Evolutionary conservation across 2,329 filamentous ascomycete species (phyloP).

Genomic region (Colletotrichum limetticola): DNA sequence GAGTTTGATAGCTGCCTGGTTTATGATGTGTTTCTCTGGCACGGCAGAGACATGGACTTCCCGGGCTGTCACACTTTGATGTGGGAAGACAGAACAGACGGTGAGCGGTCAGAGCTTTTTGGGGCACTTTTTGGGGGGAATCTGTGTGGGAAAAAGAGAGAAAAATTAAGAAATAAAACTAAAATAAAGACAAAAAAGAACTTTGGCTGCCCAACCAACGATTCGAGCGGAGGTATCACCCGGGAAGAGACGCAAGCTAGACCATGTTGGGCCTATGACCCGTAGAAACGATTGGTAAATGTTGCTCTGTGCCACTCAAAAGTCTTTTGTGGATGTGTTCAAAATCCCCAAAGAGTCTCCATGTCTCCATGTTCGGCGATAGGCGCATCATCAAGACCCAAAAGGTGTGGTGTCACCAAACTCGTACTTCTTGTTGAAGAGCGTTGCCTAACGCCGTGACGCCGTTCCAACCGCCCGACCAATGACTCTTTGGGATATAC

Average conservation of each 20-base stretch:
- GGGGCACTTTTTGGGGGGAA: not conserved
- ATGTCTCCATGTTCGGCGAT: not conserved
- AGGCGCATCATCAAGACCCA: not conserved
- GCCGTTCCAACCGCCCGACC: not conserved
- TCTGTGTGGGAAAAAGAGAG: not conserved
- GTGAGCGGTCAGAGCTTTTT: not conserved
- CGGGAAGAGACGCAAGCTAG: slow-evolving; percentile 1
- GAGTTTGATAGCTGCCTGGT: slow-evolving; percentile 12
- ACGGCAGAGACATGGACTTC: not conserved
- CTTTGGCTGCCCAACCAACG: not conserved
- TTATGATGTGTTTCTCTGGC: not conserved
- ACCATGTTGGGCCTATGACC: not conserved
- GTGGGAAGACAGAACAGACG: not conserved
- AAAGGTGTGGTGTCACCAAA: not conserved
- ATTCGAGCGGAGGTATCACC: not conserved
- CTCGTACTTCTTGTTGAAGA: not conserved
- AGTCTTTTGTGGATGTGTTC: not conserved
- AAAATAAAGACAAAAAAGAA: not conserved
- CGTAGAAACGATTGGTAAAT: slow-evolving; percentile 1
- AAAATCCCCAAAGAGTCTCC: not conserved
- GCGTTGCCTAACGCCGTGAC: not conserved
- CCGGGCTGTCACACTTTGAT: not conserved
- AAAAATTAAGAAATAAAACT: not conserved
- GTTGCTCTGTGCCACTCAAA: not conserved
- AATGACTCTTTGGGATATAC: not conserved